These are phyloP conservation scores for Aureobasidium sp. DNA, from an alignment of 2,329 filamentous ascomycete genomes.

Conservation along the genomic window DNA sequence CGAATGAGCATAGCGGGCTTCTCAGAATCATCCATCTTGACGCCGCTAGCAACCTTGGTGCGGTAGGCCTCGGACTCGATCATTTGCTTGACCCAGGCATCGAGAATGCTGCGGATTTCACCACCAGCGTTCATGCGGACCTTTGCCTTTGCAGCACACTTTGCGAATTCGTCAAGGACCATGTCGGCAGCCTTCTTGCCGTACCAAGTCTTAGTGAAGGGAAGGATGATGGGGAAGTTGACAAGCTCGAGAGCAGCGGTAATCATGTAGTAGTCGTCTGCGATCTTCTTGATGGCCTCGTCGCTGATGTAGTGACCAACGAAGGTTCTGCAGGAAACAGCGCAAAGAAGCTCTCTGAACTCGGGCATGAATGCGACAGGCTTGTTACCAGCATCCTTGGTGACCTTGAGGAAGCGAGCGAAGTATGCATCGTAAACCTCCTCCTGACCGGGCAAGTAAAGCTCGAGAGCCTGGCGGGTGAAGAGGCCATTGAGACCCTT, in stretches of 20 bases:
- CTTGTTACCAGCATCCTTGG: constrained; percentile 59
- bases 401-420: constrained; percentile 67
- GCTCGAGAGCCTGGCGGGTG: constrained; percentile 79
- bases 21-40: constrained; percentile 53
- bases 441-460: constrained; percentile 87
- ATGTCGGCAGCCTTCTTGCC: constrained; percentile 89
- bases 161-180: constrained; percentile 77
- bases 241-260: constrained; percentile 93
- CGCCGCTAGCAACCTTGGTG: constrained; percentile 67
- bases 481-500: constrained; percentile 94
- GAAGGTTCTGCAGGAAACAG: constrained; percentile 92
- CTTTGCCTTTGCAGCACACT: constrained; percentile 86
- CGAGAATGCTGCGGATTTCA: constrained; percentile 85
- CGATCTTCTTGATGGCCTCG: constrained; percentile 84
- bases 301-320: constrained; percentile 93
- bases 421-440: constrained; percentile 88
- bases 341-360: constrained; percentile 92
- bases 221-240: constrained; percentile 95
- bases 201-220: constrained; percentile 90
- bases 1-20: constrained; percentile 80
- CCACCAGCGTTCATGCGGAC: constrained; percentile 72
- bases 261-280: constrained; percentile 94
- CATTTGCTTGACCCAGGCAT: constrained; percentile 87
- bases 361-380: constrained; percentile 81
- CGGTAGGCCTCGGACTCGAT: constrained; percentile 77